A percentile compares a stretch with the other conserved stretches of the same genome.
Evolutionary conservation across 331 rosid species (phyloP).

Genomic region (Rhamnella rubrinervis): DNA sequence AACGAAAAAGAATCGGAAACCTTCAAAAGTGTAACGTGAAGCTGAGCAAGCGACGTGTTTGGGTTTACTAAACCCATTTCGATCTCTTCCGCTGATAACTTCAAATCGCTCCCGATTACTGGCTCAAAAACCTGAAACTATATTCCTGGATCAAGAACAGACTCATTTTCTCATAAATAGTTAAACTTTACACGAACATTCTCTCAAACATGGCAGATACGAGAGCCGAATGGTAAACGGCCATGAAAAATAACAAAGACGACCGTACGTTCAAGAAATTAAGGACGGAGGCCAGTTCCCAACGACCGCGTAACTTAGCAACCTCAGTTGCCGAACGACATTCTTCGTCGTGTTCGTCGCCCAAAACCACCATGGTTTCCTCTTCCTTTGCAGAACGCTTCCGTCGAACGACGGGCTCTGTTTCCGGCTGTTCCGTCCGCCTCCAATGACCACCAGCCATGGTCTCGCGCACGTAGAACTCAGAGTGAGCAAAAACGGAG

Average conservation of each 20-base stretch:
- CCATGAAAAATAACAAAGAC: not conserved
- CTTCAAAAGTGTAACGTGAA: slow-evolving; percentile 74
- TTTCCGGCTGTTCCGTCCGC: slow-evolving; percentile 1
- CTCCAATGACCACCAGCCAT: slow-evolving; percentile 22
- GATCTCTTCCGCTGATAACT: slow-evolving; percentile 64
- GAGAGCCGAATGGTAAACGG: not conserved
- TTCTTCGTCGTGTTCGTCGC: slow-evolving; percentile 9
- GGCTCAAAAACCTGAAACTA: slow-evolving; percentile 66
- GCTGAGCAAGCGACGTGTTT: slow-evolving; percentile 51
- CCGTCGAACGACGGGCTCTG: slow-evolving; percentile 9
- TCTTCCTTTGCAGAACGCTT: slow-evolving; percentile 34
- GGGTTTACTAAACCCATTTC: slow-evolving; percentile 70
- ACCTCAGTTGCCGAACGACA: slow-evolving; percentile 31
- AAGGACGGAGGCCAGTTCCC: slow-evolving; percentile 91
- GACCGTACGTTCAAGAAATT: slow-evolving; percentile 63
- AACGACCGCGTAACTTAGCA: slow-evolving; percentile 56
- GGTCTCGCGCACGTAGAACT: not conserved
- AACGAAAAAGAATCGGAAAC: slow-evolving; percentile 28
- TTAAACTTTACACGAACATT: not conserved
- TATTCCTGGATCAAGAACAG: slow-evolving; percentile 6
- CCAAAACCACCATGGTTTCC: slow-evolving; percentile 17
- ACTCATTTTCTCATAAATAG: too few relatives aligned
- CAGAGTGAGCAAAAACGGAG: not conserved
- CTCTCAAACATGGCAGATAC: not conserved
- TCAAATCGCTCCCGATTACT: slow-evolving; percentile 49